Evolutionary conservation across 441 rosid species (phyloP), one percentile per base, ranked within the genome.

Genomic region (Mallotus repandus): DNA sequence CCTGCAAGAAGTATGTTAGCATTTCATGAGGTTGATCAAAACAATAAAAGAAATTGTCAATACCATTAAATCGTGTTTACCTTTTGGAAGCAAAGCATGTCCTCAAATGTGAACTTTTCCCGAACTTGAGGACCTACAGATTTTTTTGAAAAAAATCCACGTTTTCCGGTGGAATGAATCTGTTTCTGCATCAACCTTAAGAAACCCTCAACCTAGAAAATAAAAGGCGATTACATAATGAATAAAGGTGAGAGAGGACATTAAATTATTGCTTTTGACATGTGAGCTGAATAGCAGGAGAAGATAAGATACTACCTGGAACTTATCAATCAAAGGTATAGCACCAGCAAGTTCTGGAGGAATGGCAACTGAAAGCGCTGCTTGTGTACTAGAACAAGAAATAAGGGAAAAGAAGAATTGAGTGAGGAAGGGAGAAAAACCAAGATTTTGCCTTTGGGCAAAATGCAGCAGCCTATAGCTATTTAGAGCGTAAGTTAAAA

Each of bases 61-160:
- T 13, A 66, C 54, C 5, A 11, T 35, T 61, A 46, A 43, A 69
- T 54, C 53, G 29, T 32, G 32, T 58, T 57, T 59, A 96, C 99
- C 98, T 93, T 93, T 78, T 96, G 98, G 82, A 91, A 96, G 80
- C 96, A 93, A 69, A 93, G 75, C 99, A 96, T 96, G 79, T 96
- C 99, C 86, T 93, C 97, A 70, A 96, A 90, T 7, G 98, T 91
- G 85, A 89, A 91, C 73, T 89, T 94, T 73, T 90, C 99, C 70
- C 86, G 88, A 78, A 85, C 87, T 79, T 89, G 91, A 80, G 89
- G 81, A 48, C 94, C 97, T 1, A 74, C 80, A 7, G 97, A 81
- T 70, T 90, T 96, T 78, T 93, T 96, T 15, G 85, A 87, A 79
- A 96, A 96, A 80, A 96, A 91, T 13, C 96, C 90, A 66, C 98